Conservation (phyloP, 768 basidiomycete species). For the Tylopilus felleus region DNA sequence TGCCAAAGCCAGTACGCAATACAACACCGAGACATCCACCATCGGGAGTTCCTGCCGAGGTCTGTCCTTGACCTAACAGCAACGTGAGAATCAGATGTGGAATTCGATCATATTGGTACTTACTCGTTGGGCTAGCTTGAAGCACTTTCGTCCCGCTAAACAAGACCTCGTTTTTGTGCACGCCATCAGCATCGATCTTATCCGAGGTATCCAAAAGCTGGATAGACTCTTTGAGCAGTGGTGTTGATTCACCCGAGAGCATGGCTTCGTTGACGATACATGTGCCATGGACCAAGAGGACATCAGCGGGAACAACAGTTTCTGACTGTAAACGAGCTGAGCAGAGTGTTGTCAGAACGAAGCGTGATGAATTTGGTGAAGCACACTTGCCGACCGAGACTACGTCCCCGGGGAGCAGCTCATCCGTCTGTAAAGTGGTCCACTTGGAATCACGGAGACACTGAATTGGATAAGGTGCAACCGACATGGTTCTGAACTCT, state of each 20-base stretch:
- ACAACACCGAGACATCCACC: conserved; percentile 91
- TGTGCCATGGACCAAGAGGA: conserved; percentile 87
- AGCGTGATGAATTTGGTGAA: not conserved
- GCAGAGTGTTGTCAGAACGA: not conserved
- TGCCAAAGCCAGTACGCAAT: conserved; percentile 94
- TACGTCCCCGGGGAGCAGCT: conserved; percentile 88
- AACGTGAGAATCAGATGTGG: not conserved
- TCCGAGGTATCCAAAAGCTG: conserved; percentile 76
- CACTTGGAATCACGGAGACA: conserved; percentile 80
- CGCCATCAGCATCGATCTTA: conserved; percentile 77
- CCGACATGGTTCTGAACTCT: conserved; percentile 96
- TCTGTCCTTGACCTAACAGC: conserved; percentile 28
- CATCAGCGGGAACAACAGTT: conserved; percentile 88
- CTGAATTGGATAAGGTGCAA: conserved; percentile 84
- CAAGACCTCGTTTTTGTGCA: conserved; percentile 83
- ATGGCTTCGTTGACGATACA: conserved; percentile 99
- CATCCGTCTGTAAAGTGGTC: conserved; percentile 77
- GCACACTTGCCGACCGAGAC: conserved; percentile 68
- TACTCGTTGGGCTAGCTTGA: conserved; percentile 59
- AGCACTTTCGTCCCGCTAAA: conserved; percentile 98
- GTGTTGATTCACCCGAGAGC: conserved; percentile 98
- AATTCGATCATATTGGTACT: conserved; percentile 6
- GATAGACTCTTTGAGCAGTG: conserved; percentile 92
- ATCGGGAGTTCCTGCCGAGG: conserved; percentile 71
- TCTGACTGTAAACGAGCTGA: conserved; percentile 69